Evolutionary conservation across 1,284 basidiomycete species (phyloP).

Genomic region (Neonothopanus nambi): DNA sequence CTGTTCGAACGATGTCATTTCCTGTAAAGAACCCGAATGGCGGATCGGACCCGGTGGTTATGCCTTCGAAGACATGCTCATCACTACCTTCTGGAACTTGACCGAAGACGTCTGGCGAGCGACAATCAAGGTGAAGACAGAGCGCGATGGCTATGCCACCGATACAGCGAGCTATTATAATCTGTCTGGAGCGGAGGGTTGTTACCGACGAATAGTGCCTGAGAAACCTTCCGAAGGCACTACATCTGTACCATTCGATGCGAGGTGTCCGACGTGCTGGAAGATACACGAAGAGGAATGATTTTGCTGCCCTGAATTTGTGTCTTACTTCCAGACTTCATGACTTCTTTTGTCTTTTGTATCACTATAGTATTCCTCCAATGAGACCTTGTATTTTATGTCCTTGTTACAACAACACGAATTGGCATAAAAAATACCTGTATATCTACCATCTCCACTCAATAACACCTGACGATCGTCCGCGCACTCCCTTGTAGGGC

Average conservation of each 20-base stretch:
- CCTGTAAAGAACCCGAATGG: not conserved
- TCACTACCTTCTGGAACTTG: too few species aligned
- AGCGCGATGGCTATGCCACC: too few species aligned
- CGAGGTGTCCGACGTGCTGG: not conserved
- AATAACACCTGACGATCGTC: slow-evolving; percentile 57
- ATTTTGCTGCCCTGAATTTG: not conserved
- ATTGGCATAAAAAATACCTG: too few species aligned
- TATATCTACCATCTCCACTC: slow-evolving; percentile 69
- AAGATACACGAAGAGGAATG: not conserved
- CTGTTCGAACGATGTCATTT: not conserved
- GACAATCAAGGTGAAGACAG: too few species aligned
- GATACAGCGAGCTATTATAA: too few species aligned
- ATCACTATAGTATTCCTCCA: too few species aligned
- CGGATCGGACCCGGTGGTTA: too few species aligned
- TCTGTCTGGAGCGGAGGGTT: too few species aligned
- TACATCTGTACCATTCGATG: not conserved
- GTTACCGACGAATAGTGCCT: not conserved
- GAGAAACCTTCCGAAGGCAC: not conserved
- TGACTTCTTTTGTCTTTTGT: too few species aligned
- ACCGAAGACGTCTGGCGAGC: too few species aligned
- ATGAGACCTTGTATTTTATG: too few species aligned
- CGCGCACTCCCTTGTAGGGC: slow-evolving; percentile 81
- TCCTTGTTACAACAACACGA: too few species aligned
- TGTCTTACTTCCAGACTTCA: not conserved
- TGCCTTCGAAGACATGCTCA: slow-evolving; percentile 3